Evolutionary conservation across 805 yeast species (phyloP).

Genomic region (Cyberlindnera lachancei): DNA sequence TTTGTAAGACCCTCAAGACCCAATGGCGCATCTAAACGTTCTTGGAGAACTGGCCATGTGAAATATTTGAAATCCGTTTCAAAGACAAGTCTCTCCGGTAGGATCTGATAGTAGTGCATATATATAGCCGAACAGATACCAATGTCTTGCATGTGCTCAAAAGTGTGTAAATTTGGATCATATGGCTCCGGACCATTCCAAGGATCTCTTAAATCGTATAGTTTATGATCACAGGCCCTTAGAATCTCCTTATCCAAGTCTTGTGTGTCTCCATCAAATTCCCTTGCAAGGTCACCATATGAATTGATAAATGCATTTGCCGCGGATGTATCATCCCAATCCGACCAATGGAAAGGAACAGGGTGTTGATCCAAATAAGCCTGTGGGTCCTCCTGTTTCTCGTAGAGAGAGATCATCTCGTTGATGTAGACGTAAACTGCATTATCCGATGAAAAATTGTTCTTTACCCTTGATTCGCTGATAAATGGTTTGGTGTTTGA

Average conservation of each 20-base stretch:
- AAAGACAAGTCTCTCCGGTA: conserved; percentile 23
- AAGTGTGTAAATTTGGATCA: conserved; percentile 7
- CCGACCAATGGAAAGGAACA: conserved; percentile 26
- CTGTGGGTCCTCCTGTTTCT: conserved; percentile 13
- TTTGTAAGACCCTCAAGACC: conserved; percentile 16
- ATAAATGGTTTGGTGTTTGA: neutral
- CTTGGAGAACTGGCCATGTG: conserved; percentile 18
- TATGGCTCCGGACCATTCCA: conserved; percentile 21
- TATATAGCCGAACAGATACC: conserved; percentile 24
- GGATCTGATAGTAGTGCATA: conserved; percentile 17
- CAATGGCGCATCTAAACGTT: conserved; percentile 14
- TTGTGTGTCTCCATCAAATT: conserved; percentile 5
- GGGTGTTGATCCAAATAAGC: conserved; percentile 6
- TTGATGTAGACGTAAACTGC: neutral
- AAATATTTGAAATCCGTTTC: conserved; percentile 23
- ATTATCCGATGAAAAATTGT: neutral
- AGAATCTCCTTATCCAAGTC: conserved; percentile 5
- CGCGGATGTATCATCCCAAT: conserved; percentile 23
- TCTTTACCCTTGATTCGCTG: neutral
- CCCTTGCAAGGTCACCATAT: conserved; percentile 16
- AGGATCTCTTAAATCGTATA: conserved; percentile 15
- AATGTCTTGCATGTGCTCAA: conserved; percentile 22
- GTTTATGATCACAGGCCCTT: conserved; percentile 17
- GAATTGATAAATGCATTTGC: conserved; percentile 22
- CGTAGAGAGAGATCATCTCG: conserved; percentile 4